phyloP scores from a whole-genome alignment of 208 protist species.

The Tritrichomonas foetus region DNA sequence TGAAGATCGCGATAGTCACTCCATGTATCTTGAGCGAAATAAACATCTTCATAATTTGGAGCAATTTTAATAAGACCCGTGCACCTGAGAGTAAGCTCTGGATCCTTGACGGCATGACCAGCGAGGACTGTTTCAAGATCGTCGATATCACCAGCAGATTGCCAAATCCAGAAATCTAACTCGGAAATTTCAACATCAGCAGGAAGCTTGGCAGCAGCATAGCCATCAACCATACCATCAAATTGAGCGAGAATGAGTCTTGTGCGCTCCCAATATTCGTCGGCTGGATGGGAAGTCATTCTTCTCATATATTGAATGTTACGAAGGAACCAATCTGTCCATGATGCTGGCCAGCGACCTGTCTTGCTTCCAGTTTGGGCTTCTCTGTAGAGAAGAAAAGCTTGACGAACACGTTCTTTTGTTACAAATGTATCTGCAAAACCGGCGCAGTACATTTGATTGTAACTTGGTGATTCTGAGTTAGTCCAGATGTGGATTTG shows the following conservation, averaged over 20 bases:
- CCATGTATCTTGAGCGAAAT: constrained; percentile 38
- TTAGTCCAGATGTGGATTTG: not conserved
- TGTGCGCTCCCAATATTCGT: not conserved
- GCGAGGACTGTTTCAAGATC: not conserved
- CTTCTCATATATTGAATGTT: not conserved
- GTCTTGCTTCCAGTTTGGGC: not conserved
- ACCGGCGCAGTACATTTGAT: constrained; percentile 21
- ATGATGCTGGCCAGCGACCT: not conserved
- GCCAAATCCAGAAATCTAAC: constrained; percentile 30
- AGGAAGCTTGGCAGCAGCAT: no score
- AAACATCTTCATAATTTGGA: not conserved
- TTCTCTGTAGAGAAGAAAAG: not conserved
- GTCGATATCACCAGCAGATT: not conserved
- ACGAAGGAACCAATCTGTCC: not conserved
- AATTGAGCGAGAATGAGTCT: not conserved
- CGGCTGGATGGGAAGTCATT: not conserved
- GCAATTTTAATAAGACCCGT: not conserved
- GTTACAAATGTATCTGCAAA: not conserved
- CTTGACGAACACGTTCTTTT: not conserved
- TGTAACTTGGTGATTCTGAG: not conserved
- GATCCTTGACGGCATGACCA: not conserved
- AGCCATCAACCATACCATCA: not conserved
- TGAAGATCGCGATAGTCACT: not conserved
- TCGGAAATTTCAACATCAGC: not conserved
- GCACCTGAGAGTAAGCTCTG: not conserved